Evolutionary conservation across 2,329 filamentous ascomycete genomes (phyloP).

Genomic region (Aspergillus jensenii): DNA sequence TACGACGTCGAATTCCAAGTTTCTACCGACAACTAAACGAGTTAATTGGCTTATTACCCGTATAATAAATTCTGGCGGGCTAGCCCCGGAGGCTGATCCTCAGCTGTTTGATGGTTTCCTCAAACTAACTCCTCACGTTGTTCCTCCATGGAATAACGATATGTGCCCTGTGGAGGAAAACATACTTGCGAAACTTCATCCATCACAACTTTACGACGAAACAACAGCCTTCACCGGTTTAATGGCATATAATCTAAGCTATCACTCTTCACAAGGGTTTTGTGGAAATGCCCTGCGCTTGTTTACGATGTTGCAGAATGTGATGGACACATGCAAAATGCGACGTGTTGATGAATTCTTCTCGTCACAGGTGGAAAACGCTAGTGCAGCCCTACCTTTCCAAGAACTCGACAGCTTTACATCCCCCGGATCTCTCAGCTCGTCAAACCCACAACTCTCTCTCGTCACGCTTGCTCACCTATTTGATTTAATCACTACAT

Average conservation of each 20-base stretch:
- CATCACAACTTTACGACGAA: conserved; percentile 33
- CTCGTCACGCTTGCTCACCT: conserved; percentile 49
- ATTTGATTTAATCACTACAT: conserved; percentile 51
- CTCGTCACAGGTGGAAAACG: conserved; percentile 22
- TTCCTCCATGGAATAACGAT: conserved; percentile 33
- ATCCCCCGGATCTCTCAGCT: conserved; percentile 22
- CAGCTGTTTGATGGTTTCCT: conserved; percentile 42
- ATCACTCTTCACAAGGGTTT: conserved; percentile 24
- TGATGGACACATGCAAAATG: conserved; percentile 37
- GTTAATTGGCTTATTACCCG: conserved; percentile 47
- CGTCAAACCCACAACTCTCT: conserved; percentile 44
- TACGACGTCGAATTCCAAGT: conserved; percentile 18
- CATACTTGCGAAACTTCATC: conserved; percentile 22
- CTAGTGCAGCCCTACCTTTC: conserved; percentile 16
- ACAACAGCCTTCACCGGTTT: conserved; percentile 34
- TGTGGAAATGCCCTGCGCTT: conserved; percentile 28
- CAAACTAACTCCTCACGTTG: conserved; percentile 30
- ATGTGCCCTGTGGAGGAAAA: conserved; percentile 18
- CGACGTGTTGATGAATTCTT: conserved; percentile 36
- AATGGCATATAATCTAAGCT: conserved; percentile 33
- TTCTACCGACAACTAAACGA: conserved; percentile 30
- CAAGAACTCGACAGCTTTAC: conserved; percentile 18
- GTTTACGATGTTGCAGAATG: conserved; percentile 33
- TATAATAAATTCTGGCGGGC: conserved; percentile 50
- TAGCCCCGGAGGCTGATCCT: conserved; percentile 48